Conservation (phyloP, 2,329 filamentous ascomycete genomes). For the Didymella exigua region DNA sequence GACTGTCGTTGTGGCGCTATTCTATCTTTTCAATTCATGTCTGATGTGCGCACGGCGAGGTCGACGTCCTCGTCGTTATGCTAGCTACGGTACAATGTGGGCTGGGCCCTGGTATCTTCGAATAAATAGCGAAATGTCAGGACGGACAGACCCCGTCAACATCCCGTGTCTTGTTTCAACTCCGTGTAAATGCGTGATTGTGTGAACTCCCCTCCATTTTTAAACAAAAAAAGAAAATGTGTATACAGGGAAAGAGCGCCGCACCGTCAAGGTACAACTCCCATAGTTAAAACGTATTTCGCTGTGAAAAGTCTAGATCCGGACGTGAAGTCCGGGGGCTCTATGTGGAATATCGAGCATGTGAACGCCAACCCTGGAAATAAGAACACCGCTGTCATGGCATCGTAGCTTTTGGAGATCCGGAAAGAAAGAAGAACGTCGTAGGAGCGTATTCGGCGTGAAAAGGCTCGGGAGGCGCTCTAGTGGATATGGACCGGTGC, state of each 20-base stretch:
- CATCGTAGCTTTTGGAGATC: slow-evolving; percentile 45
- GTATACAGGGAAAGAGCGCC: slow-evolving; percentile 25
- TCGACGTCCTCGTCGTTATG: slow-evolving; percentile 27
- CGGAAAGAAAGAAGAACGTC: slow-evolving; percentile 40
- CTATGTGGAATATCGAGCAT: slow-evolving; percentile 42
- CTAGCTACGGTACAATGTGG: slow-evolving; percentile 44
- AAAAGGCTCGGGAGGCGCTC: slow-evolving; percentile 16
- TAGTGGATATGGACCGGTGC: slow-evolving; percentile 48
- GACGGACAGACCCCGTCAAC: slow-evolving; percentile 24
- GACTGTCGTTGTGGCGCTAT: slow-evolving; percentile 20
- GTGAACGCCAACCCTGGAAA: slow-evolving; percentile 37
- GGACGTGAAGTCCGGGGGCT: slow-evolving; percentile 26
- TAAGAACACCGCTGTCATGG: slow-evolving; percentile 42
- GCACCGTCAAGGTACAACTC: slow-evolving; percentile 42
- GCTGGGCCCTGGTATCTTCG: slow-evolving; percentile 48
- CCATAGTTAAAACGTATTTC: slow-evolving; percentile 41
- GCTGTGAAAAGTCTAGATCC: slow-evolving; percentile 32
- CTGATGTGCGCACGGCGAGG: slow-evolving; percentile 18
- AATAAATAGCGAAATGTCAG: slow-evolving; percentile 34
- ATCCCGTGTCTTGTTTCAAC: slow-evolving; percentile 23
- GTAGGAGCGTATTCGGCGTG: slow-evolving; percentile 35
- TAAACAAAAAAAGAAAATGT: slow-evolving; percentile 19
- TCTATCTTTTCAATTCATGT: slow-evolving; percentile 24
- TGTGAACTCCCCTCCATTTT: slow-evolving; percentile 13
- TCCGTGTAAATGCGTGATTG: slow-evolving; percentile 30